phyloP scores from a whole-genome alignment of 106 monocot genomes.

The Alisma plantagoaquatica region DNA sequence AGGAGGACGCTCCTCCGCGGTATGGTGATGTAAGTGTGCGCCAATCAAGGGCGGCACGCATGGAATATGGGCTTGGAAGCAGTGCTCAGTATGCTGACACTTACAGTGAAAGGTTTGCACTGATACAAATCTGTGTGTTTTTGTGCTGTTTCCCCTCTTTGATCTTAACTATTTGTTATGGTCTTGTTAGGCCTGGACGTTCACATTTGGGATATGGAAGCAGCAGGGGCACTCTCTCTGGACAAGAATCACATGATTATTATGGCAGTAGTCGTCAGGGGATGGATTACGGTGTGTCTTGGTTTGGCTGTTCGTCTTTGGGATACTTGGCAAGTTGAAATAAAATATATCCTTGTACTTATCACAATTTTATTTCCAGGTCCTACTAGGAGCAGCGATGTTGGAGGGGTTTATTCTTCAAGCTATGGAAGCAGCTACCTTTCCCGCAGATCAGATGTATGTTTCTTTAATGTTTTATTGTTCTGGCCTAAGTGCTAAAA shows the following conservation, averaged over 20 bases:
- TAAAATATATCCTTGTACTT: neutral
- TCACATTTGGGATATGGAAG: constrained; percentile 68
- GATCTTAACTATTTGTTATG: neutral
- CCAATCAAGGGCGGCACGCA: constrained; percentile 55
- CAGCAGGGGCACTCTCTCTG: constrained; percentile 37
- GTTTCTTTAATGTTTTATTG: neutral
- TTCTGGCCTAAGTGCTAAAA: too few relatives aligned
- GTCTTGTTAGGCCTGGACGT: constrained; percentile 37
- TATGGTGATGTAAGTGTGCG: constrained; percentile 58
- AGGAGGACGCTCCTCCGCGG: constrained; percentile 64
- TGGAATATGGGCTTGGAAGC: constrained; percentile 58
- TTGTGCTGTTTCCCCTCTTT: neutral
- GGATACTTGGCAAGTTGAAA: neutral
- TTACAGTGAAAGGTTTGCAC: constrained; percentile 65
- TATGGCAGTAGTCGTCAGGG: constrained; percentile 62
- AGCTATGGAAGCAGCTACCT: constrained; percentile 37
- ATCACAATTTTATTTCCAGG: constrained; percentile 27
- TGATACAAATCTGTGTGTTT: neutral
- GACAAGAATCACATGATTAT: constrained; percentile 36
- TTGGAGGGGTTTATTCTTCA: constrained; percentile 78
- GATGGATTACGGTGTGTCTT: constrained; percentile 27
- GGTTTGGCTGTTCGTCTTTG: neutral
- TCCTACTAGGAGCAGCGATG: constrained; percentile 49
- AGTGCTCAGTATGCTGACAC: constrained; percentile 48
- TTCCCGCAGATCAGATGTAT: constrained; percentile 84